A percentile compares a stretch with the other conserved stretches of the same genome.
These are phyloP conservation scores for Potentilla sterilis DNA, from an alignment of 306 rosid genomes.

Conservation along the genomic window DNA sequence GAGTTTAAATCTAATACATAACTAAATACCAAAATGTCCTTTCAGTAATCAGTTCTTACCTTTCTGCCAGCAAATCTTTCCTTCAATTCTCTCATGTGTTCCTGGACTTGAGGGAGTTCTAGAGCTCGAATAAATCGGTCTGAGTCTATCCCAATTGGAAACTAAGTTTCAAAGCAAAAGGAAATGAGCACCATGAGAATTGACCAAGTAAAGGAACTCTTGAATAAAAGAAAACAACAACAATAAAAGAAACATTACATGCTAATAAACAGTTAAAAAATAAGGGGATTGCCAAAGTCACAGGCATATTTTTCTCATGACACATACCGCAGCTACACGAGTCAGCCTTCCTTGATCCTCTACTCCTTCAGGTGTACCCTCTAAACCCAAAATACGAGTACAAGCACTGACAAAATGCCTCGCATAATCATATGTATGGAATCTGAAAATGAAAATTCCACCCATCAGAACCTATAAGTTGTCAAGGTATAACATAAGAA, in stretches of 20 bases:
- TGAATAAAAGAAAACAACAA: not conserved
- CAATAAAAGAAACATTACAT: not conserved
- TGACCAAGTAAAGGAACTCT: slow-evolving; percentile 24
- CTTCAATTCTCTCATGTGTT: slow-evolving; percentile 73
- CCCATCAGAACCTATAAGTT: slow-evolving; percentile 8
- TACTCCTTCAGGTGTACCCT: slow-evolving; percentile 97
- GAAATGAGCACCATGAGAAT: slow-evolving; percentile 31
- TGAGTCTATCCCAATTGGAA: slow-evolving; percentile 96
- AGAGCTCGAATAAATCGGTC: slow-evolving; percentile 78
- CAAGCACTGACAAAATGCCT: slow-evolving; percentile 98
- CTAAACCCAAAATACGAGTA: slow-evolving; percentile 93
- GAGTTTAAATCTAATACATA: not conserved
- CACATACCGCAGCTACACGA: slow-evolving; percentile 91
- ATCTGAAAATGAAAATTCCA: slow-evolving; percentile 46
- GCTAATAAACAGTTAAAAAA: slow-evolving; percentile 16
- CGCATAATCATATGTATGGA: slow-evolving; percentile 97
- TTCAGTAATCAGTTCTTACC: slow-evolving; percentile 39
- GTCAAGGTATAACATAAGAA: slow-evolving; percentile 11
- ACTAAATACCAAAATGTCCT: slow-evolving; percentile 6
- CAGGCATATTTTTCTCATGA: not conserved
- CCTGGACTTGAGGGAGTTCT: slow-evolving; percentile 84
- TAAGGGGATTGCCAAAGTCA: slow-evolving; percentile 26
- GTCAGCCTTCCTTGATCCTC: slow-evolving; percentile 97
- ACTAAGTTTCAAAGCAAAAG: slow-evolving; percentile 49
- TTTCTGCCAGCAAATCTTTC: slow-evolving; percentile 90